Percentiles rank a stretch among this genome's conserved stretches.
These are phyloP conservation scores for Flaveria robusta DNA, from an alignment of 129 eudicot genomes.

Conservation along the genomic window DNA sequence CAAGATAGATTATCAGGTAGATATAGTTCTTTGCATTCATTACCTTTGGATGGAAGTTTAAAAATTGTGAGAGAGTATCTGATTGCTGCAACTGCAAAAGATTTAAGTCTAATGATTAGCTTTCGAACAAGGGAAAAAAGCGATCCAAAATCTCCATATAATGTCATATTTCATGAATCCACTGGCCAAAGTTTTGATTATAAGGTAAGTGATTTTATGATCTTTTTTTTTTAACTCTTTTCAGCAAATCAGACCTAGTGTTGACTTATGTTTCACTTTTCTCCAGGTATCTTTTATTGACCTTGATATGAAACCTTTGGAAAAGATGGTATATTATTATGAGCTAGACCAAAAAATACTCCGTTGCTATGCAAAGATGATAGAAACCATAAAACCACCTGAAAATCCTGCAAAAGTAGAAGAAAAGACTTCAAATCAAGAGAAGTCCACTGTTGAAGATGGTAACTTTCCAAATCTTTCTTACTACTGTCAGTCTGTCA, in stretches of 20 bases:
- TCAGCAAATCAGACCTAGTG: neutral
- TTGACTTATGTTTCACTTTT: constrained; percentile 17
- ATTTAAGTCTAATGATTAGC: constrained; percentile 88
- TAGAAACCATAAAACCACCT: constrained; percentile 28
- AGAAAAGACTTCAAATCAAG: constrained; percentile 31
- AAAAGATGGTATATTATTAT: constrained; percentile 76
- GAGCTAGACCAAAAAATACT: constrained; percentile 82
- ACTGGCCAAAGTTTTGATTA: constrained; percentile 76
- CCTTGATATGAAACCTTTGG: constrained; percentile 87
- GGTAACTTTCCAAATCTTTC: constrained; percentile 33
- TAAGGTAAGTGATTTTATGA: constrained; percentile 54
- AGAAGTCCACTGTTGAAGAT: constrained; percentile 41
- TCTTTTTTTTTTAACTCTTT: neutral
- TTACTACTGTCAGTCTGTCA: neutral
- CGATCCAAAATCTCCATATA: constrained; percentile 49
- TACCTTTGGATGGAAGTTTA: constrained; percentile 59
- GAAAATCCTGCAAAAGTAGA: constrained; percentile 30
- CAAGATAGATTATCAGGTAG: constrained; percentile 42
- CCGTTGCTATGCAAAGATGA: constrained; percentile 51
- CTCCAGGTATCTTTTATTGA: constrained; percentile 85
- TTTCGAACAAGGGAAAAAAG: constrained; percentile 53
- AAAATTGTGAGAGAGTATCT: constrained; percentile 75
- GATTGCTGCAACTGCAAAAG: constrained; percentile 93
- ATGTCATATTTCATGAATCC: constrained; percentile 57
- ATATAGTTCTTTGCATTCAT: constrained; percentile 57